Conservation (phyloP, 352 stramenopile species). For the Pythium guiyangense region DNA sequence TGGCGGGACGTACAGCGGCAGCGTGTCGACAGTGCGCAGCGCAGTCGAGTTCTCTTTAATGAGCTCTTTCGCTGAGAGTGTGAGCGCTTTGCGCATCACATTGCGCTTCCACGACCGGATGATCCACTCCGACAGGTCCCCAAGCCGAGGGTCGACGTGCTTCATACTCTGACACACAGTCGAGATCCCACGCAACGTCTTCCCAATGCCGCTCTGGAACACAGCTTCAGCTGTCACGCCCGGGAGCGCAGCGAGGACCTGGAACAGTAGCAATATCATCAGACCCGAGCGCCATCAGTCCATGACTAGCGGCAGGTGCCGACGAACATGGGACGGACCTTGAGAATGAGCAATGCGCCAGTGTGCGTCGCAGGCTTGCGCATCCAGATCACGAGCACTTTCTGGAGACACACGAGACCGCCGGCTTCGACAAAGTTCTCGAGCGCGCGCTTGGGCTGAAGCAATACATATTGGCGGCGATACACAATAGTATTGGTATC, state of each 20-base stretch:
- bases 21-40: conserved; percentile 25
- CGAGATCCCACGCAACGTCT: conserved; percentile 43
- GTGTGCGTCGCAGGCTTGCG: conserved; percentile 33
- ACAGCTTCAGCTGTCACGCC: conserved; percentile 51
- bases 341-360: conserved; percentile 51
- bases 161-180: conserved; percentile 27
- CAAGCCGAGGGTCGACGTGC: conserved; percentile 37
- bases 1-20: conserved; percentile 24
- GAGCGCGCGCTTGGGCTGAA: conserved; percentile 46
- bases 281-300: too few species aligned
- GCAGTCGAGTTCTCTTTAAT: conserved; percentile 37
- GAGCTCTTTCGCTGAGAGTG: conserved; percentile 31
- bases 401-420: conserved; percentile 42
- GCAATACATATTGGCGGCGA: neutral
- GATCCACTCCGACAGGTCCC: conserved; percentile 56
- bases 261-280: neutral
- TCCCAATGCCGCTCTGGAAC: conserved; percentile 50
- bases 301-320: neutral
- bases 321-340: conserved; percentile 12
- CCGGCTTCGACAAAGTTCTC: conserved; percentile 60
- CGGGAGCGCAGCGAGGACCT: conserved; percentile 39
- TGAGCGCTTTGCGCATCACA: conserved; percentile 36
- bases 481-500: neutral
- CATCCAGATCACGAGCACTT: conserved; percentile 53
- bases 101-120: conserved; percentile 53